Percentiles rank a stretch among this genome's conserved stretches.
Evolutionary conservation across 2,329 filamentous ascomycete species (phyloP).

Genomic region (Phaeophleospora eucalypticola): DNA sequence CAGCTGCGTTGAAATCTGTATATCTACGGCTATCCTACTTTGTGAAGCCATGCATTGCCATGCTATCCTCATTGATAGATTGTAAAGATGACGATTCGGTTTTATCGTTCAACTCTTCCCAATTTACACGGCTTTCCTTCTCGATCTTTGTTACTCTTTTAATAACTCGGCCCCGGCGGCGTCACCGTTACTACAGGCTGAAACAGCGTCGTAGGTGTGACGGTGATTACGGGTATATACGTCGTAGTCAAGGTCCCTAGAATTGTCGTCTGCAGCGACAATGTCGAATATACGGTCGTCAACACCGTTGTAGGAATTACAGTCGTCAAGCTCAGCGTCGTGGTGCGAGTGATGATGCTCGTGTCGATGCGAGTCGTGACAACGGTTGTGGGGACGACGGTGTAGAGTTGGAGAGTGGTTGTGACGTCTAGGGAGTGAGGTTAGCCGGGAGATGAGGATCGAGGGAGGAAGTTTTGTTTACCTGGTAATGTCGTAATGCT

Average conservation of each 20-base stretch:
- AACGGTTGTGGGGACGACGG: constrained; percentile 5
- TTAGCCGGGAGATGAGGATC: background rate
- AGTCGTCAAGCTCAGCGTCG: constrained; percentile 2
- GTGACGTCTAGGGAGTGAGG: constrained; percentile 1
- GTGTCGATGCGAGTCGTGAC: constrained; percentile 3
- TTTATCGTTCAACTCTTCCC: no score
- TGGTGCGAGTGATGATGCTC: background rate
- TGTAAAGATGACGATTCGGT: no score
- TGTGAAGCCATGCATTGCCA: no score
- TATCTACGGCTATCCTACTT: no score
- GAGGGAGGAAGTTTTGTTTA: background rate
- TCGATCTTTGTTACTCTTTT: no score
- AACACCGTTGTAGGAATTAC: constrained; percentile 4
- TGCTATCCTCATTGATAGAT: no score
- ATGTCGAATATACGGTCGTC: constrained; percentile 1
- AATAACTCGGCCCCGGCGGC: background rate
- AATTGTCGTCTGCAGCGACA: background rate
- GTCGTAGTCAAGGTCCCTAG: constrained; percentile 1
- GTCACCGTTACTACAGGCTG: background rate
- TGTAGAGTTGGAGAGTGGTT: background rate
- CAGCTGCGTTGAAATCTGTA: background rate
- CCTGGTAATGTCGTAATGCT: background rate
- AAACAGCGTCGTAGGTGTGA: background rate
- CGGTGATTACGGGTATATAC: background rate
- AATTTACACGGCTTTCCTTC: no score